Evolutionary conservation across 2,329 filamentous ascomycete species (phyloP).

Genomic region (Claviceps humidiphila): DNA sequence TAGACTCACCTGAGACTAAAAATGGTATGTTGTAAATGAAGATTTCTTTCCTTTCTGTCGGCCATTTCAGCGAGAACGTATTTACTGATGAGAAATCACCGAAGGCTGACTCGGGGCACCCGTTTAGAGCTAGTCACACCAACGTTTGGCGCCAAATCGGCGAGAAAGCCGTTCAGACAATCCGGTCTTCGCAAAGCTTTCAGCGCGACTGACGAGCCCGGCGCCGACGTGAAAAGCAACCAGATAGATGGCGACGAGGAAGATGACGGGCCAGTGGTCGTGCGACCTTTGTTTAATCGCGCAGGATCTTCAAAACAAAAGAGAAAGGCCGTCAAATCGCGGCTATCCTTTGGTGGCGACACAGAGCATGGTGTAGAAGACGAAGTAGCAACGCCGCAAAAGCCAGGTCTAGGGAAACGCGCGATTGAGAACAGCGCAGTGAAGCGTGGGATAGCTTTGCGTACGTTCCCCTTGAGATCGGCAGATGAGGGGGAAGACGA

Average conservation of each 20-base stretch:
- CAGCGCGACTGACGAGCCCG: slow-evolving; percentile 28
- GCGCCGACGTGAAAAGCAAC: slow-evolving; percentile 10
- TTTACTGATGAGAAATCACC: slow-evolving; percentile 18
- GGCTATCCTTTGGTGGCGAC: slow-evolving; percentile 63
- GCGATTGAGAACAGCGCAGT: slow-evolving; percentile 53
- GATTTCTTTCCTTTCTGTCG: background rate
- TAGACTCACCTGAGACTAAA: slow-evolving; percentile 14
- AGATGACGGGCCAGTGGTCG: slow-evolving; percentile 32
- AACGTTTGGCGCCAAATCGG: slow-evolving; percentile 28
- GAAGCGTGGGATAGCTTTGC: slow-evolving; percentile 37
- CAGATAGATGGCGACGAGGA: slow-evolving; percentile 26
- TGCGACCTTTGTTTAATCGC: slow-evolving; percentile 34
- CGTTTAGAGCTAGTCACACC: slow-evolving; percentile 21
- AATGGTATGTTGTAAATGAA: slow-evolving; percentile 23
- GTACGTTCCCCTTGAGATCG: slow-evolving; percentile 39
- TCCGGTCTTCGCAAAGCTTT: slow-evolving; percentile 45
- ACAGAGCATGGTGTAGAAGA: slow-evolving; percentile 31
- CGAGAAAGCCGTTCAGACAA: slow-evolving; percentile 41
- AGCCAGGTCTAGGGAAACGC: slow-evolving; percentile 48
- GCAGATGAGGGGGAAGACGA: slow-evolving; percentile 46
- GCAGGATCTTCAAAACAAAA: slow-evolving; percentile 46
- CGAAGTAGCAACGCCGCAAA: slow-evolving; percentile 50
- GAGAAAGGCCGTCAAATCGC: slow-evolving; percentile 43
- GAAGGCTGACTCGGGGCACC: slow-evolving; percentile 19
- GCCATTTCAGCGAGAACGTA: slow-evolving; percentile 9